Evolutionary conservation across 2,329 filamentous ascomycete genomes (phyloP), one percentile per base, ranked within the genome.

Genomic region (Periconia sp.): DNA sequence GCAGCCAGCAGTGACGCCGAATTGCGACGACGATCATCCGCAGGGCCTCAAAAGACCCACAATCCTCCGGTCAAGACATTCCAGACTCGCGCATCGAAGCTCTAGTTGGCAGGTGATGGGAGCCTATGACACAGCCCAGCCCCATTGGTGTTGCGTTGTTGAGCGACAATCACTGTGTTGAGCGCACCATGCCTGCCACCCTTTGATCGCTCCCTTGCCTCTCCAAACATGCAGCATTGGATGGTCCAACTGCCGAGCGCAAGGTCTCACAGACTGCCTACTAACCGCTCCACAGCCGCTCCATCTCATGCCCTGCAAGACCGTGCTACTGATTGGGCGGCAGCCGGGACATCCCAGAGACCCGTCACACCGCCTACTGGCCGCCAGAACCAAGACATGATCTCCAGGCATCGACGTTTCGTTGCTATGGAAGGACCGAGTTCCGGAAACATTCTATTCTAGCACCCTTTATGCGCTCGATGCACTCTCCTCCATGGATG

Each of bases 121-220:
- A n/a, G n/a, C 50, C 21, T 48, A 55, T 52, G 43, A 49, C 48
- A 47, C 32, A 50, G 51, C 23, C n/a, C 59, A 58, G 52, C 55
- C 54, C 56, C 46, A 40, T 54, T 46, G 31, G 47, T 52, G 46
- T 54, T 50, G 46, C 48, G 41, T 48, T 49, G 44, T 52, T 47
- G 48, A 47, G 37, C 40, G 24, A 30, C 17, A 16, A n/a, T n/a
- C n/a, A n/a, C n/a, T n/a, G n/a, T n/a, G n/a, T n/a, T n/a, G n/a
- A n/a, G n/a, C n/a, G n/a, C 31, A 23, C 29, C 19, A 36, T 24
- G 31, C 23, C 32, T 40, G 36, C 30, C 36, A 36, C 38, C 17
- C 15, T 33, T 13, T 45, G 30, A 31, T 36, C 38, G 17, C 25
- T 38, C 36, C 48, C 36, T 44, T 51, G 39, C 48, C 34, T 46